Evolutionary conservation across 2,329 filamentous ascomycete genomes (phyloP), one percentile per base, ranked within the genome.

Genomic region (Hypoxylon sp.): DNA sequence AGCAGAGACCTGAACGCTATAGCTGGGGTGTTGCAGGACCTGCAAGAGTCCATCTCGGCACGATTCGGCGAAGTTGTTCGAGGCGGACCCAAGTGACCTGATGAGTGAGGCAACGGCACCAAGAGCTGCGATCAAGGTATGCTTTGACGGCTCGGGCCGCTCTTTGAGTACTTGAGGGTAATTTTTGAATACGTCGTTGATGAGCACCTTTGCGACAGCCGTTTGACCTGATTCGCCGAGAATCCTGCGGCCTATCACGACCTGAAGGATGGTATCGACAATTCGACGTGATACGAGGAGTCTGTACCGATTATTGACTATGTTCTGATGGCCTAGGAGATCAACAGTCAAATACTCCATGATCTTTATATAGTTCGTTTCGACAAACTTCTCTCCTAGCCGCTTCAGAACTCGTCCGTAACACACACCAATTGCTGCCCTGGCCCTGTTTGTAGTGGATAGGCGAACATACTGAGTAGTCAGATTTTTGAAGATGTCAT

Each of bases 21-120:
- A 98, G 78, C 93, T 97, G 0, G 94, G 93, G 78, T 99, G 96
- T 72, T 97, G 93, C 24, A 98, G 82, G 4, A 97, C 92, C 76
- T 97, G 93, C 38, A 98, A 82, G 30, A 99, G 81, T 3, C 91
- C 91, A 77, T 99, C 96, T 51, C 95, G 88, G 75, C 93, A 97
- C 12, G 85, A 77, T 68, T 99, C 96, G 6, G 93, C 91, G 71
- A 97, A 89, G 55, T 83, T 83, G 66, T 89, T 92, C 32, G 92
- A 87, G 2, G 94, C 94, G 18, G 95, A 95, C 2, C 94, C 95
- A 3, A 99, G 84, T 0, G 88, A 91, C 40, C 85, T 83, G 65
- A 97, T 91, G 32, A 99, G 82, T 3, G 93, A 91, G 1, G 91
- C 87, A 4, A 98, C 81, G 1, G 93, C 91, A 71, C 91, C 92